Base-by-base conservation (phyloP, 2,329 filamentous ascomycete species). In the Cladosporium colombiae region DNA sequence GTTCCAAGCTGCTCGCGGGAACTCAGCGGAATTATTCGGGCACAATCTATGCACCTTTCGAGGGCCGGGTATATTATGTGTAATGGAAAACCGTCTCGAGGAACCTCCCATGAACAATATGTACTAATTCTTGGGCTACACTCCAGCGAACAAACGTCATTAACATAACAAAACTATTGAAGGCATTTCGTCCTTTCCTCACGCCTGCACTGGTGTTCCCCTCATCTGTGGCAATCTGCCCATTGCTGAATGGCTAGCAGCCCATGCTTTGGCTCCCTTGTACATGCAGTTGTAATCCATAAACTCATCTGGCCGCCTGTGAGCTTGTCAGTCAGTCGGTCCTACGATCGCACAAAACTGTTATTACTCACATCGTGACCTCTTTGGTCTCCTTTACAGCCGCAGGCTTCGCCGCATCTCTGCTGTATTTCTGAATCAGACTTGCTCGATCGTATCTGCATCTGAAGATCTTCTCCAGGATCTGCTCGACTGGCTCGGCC, bases 271-370 rank as follows among this genome's bases (percentile, higher is more conserved):
- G 6, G 76, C 78, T 1, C 78, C 78, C 52, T 71, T 65, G 65
- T 80, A 80, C 13, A 66, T 65, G 60, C 77, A 80, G 60, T 80
- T 80, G 59, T 79, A 81, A 55, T 79, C 74, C 77, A 80, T 77
- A 52, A 80, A 81, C 66, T 80, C 74, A n/a, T 72, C 77, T 0
- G 78, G 77, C 5, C 64, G 60, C 68, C 67, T 67, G 7, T 33
- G 18, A 21, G 13, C 3, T 18, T 59, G 56, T 67, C 60, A 67
- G 56, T 31, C 40, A 44, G 18, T 21, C 10, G 40, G 2, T 29
- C 6, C 27, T 29, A 29, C 27, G 27, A 29, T 29, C 27, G 27
- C 27, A 29, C 27, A 29, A 29, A 6, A 29, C 4, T 29, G 27
- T 29, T 4, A n/a, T 4, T 29, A 29, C 27, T 65, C 76, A 76